Percentiles rank a stretch among this genome's conserved stretches.
phyloP scores from a whole-genome alignment of 768 basidiomycete genomes.

The Tylopilus sp. region DNA sequence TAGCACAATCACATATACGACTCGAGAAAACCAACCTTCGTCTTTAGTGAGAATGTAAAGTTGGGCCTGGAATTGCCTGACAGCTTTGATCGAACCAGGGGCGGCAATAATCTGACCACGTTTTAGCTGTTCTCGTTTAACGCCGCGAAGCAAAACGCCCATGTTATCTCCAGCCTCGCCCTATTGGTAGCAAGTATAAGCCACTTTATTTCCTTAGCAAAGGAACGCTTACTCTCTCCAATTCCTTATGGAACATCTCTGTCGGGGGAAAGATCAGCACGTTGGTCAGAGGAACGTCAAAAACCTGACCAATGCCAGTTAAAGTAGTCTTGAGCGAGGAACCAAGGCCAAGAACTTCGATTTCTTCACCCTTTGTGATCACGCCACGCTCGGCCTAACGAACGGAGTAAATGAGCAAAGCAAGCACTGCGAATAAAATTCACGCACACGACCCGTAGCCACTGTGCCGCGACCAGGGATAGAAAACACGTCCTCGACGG shows the following conservation, averaged over 20 bases:
- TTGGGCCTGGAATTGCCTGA: slow-evolving; percentile 92
- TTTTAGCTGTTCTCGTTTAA: slow-evolving; percentile 94
- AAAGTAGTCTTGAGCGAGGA: slow-evolving; percentile 82
- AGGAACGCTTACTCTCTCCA: slow-evolving; percentile 68
- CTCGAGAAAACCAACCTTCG: slow-evolving; percentile 36
- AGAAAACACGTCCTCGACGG: slow-evolving; percentile 95
- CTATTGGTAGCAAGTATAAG: slow-evolving; percentile 32
- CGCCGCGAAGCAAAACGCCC: slow-evolving; percentile 93
- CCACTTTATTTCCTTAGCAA: background rate
- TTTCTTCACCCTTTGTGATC: slow-evolving; percentile 86
- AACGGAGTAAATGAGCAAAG: background rate
- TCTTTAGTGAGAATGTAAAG: slow-evolving; percentile 58
- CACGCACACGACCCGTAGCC: slow-evolving; percentile 82
- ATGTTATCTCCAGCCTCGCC: slow-evolving; percentile 99
- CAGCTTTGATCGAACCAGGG: slow-evolving; percentile 90
- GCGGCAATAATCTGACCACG: slow-evolving; percentile 90
- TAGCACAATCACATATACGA: slow-evolving; percentile 44
- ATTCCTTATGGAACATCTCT: slow-evolving; percentile 99
- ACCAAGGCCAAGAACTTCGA: slow-evolving; percentile 91
- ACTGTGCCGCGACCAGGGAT: slow-evolving; percentile 99
- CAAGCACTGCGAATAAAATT: background rate
- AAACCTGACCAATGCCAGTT: slow-evolving; percentile 78
- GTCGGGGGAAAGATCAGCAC: slow-evolving; percentile 7
- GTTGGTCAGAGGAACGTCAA: background rate
- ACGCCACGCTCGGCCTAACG: slow-evolving; percentile 85